Conservation (phyloP, 208 protist species). For the Porcisia hertigi region DNA sequence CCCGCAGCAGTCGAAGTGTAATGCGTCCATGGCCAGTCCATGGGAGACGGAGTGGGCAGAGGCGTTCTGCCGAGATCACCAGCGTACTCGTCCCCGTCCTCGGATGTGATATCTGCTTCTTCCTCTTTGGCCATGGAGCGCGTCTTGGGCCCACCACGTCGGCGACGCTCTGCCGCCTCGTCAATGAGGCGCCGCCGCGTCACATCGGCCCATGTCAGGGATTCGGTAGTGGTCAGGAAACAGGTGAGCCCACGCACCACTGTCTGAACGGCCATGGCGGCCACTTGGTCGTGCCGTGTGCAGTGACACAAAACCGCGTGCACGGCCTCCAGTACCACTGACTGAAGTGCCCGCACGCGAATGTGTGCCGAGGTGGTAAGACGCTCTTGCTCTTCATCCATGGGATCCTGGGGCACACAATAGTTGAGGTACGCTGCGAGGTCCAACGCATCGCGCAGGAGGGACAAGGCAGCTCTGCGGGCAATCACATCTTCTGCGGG, state of each 20-base stretch:
- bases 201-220: constrained; percentile 45
- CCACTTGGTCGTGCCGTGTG: constrained; percentile 36
- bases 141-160: background rate
- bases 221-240: constrained; percentile 65
- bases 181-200: constrained; percentile 27
- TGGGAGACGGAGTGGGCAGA: constrained; percentile 14
- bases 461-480: constrained; percentile 39
- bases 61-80: constrained; percentile 10
- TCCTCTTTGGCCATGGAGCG: constrained; percentile 16
- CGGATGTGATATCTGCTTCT: constrained; percentile 11
- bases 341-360: constrained; percentile 71
- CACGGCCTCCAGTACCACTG: constrained; percentile 49
- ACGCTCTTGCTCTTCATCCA: constrained; percentile 69
- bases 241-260: constrained; percentile 62
- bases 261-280: constrained; percentile 48
- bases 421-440: constrained; percentile 64
- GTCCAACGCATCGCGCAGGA: constrained; percentile 66
- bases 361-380: constrained; percentile 67
- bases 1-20: background rate
- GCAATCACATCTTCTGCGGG: constrained; percentile 27
- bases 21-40: constrained; percentile 45
- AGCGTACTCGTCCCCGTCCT: constrained; percentile 13
- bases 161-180: constrained; percentile 23
- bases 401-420: constrained; percentile 48
- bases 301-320: constrained; percentile 62